A percentile compares a stretch with the other conserved stretches of the same genome.
These are phyloP conservation scores for Xerocomus minutiporus DNA, from an alignment of 1,284 basidiomycete genomes.

Conservation along the genomic window DNA sequence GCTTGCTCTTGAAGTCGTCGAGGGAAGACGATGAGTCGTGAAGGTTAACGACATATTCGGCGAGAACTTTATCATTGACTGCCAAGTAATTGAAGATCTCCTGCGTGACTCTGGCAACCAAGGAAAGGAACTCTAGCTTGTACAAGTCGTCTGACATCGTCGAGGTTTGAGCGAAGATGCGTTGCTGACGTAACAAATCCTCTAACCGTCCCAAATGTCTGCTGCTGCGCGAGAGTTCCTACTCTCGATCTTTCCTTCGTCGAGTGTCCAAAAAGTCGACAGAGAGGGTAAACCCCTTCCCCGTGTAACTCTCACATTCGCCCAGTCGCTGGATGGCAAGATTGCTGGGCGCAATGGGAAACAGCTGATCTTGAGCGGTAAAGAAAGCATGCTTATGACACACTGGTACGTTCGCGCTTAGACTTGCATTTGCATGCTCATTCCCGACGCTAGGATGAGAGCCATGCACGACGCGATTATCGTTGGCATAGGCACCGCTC, in stretches of 20 bases:
- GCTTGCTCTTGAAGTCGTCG: slow-evolving; percentile 76
- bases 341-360: slow-evolving; percentile 75
- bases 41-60: slow-evolving; percentile 92
- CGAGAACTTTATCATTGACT: slow-evolving; percentile 85
- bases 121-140: slow-evolving; percentile 85
- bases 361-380: slow-evolving; percentile 80
- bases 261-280: slow-evolving; percentile 12
- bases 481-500: slow-evolving; percentile 84
- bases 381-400: slow-evolving; percentile 91
- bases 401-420: slow-evolving; percentile 60
- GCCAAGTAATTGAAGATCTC: slow-evolving; percentile 86
- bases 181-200: slow-evolving; percentile 21
- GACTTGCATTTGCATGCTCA: slow-evolving; percentile 2
- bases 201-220: neutral
- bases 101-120: slow-evolving; percentile 85
- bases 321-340: slow-evolving; percentile 91
- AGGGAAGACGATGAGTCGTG: slow-evolving; percentile 81
- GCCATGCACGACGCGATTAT: slow-evolving; percentile 91
- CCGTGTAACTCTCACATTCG: slow-evolving; percentile 85
- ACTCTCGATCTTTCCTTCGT: slow-evolving; percentile 26
- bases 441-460: slow-evolving; percentile 57
- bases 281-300: slow-evolving; percentile 32
- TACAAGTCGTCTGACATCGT: slow-evolving; percentile 77
- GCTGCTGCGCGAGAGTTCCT: slow-evolving; percentile 23
- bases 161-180: neutral